Evolutionary conservation across 169 alveolate genomes (phyloP).

Genomic region (Plasmodium knowlesi): DNA sequence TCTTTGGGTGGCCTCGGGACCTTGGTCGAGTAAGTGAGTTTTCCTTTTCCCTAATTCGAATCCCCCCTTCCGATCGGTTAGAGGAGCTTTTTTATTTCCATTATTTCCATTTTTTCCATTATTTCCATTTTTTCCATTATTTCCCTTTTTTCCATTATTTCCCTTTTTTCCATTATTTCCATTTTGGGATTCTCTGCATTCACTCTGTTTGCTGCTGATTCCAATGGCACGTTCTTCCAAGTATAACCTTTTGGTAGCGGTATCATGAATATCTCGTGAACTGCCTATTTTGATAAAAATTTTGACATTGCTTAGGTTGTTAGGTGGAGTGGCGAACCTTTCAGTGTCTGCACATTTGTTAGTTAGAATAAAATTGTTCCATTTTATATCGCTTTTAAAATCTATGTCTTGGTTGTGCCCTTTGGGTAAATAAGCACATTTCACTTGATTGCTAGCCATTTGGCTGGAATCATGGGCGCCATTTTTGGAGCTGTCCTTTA

Average conservation of each 20-base stretch:
- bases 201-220: not conserved
- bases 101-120: not conserved
- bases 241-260: not conserved
- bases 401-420: not conserved
- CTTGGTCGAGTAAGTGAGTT: not conserved
- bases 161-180: not conserved
- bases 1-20: not conserved
- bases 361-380: not conserved
- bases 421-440: not conserved
- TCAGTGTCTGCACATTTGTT: not conserved
- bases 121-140: too few species aligned
- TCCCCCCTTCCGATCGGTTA: not conserved
- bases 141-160: too few species aligned
- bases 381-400: not conserved
- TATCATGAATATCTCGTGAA: not conserved
- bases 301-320: not conserved
- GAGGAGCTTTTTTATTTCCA: not conserved
- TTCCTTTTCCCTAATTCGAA: not conserved
- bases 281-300: not conserved
- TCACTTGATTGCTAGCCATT: not conserved
- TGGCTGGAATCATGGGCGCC: not conserved
- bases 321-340: not conserved
- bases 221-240: not conserved
- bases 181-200: not conserved
- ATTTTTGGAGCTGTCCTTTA: not conserved